phyloP scores from a whole-genome alignment of 2,329 filamentous ascomycete genomes.

The Pseudocercospora macadamiae region DNA sequence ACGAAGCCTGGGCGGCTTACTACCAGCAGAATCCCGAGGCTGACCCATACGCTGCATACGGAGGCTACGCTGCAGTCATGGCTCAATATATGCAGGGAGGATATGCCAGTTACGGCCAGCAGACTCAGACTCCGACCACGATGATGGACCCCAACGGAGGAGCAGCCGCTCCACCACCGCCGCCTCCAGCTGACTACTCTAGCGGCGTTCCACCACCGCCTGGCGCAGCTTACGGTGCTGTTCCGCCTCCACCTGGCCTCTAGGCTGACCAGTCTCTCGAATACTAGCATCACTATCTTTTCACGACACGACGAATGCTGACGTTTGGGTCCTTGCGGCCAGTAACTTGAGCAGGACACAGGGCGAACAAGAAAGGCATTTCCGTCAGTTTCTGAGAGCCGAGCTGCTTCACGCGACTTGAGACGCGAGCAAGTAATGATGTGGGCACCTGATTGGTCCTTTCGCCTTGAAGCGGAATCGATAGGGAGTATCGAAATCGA shows the following conservation, averaged over 20 bases:
- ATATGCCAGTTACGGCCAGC: constrained; percentile 15
- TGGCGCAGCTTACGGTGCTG: background rate
- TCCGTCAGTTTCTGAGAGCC: background rate
- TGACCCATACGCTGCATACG: constrained; percentile 89
- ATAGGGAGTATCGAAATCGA: constrained; percentile 2
- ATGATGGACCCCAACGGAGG: constrained; percentile 7
- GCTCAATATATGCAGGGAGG: constrained; percentile 26
- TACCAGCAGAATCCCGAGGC: constrained; percentile 81
- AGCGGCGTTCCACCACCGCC: constrained; percentile 11
- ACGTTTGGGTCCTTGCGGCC: background rate
- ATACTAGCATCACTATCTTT: background rate
- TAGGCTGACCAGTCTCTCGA: background rate
- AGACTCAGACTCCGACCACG: constrained; percentile 9
- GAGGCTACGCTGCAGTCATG: constrained; percentile 61
- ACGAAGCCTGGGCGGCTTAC: constrained; percentile 72
- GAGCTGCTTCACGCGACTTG: background rate
- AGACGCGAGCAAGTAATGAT: background rate
- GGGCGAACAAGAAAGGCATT: background rate
- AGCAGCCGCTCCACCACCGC: constrained; percentile 19
- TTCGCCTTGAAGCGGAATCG: background rate
- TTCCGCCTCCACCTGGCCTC: too few species aligned
- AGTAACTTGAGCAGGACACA: background rate
- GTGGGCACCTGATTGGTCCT: background rate
- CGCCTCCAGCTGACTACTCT: constrained; percentile 16
- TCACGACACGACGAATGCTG: background rate